A percentile compares a stretch with the other conserved stretches of the same genome.
Evolutionary conservation across 345 rosid genomes (phyloP).

Genomic region (Salix caprea): DNA sequence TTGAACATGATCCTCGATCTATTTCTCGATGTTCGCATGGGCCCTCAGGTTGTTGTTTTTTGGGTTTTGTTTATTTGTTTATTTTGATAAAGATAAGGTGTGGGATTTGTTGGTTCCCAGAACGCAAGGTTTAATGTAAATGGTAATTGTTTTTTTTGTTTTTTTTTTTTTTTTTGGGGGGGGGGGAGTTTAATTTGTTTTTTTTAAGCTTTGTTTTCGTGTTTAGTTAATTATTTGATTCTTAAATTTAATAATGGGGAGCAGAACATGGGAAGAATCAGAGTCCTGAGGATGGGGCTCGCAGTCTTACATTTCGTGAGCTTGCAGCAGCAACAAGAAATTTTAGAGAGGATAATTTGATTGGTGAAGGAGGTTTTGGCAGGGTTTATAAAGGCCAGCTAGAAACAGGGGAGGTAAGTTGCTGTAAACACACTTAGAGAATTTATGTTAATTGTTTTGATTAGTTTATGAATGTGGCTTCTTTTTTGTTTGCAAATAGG

Average conservation of each 20-base stretch:
- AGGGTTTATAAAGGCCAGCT: conserved; percentile 84
- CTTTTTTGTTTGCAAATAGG: neutral
- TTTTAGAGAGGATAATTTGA: conserved; percentile 67
- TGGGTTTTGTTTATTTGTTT: neutral
- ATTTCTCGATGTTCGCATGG: conserved; percentile 33
- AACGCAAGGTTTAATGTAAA: conserved; percentile 24
- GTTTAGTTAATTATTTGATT: neutral
- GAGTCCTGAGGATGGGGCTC: conserved; percentile 40
- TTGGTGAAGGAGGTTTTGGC: conserved; percentile 97
- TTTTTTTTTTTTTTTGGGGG: too few species aligned
- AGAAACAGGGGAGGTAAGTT: conserved; percentile 68
- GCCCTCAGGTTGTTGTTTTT: conserved; percentile 43
- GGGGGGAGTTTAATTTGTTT: neutral
- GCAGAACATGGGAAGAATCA: conserved; percentile 37
- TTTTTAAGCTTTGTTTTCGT: neutral
- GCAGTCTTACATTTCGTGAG: conserved; percentile 80
- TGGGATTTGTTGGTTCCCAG: conserved; percentile 25
- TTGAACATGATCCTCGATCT: conserved; percentile 55
- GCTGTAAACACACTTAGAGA: neutral
- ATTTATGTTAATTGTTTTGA: neutral
- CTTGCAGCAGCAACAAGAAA: conserved; percentile 70
- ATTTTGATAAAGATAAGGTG: neutral
- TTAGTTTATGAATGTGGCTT: neutral
- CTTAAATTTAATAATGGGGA: neutral
- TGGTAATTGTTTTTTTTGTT: conserved; percentile 19